Conservation (phyloP, 192 early-diverging fungal genomes). For the Dimargaris verticillata region DNA sequence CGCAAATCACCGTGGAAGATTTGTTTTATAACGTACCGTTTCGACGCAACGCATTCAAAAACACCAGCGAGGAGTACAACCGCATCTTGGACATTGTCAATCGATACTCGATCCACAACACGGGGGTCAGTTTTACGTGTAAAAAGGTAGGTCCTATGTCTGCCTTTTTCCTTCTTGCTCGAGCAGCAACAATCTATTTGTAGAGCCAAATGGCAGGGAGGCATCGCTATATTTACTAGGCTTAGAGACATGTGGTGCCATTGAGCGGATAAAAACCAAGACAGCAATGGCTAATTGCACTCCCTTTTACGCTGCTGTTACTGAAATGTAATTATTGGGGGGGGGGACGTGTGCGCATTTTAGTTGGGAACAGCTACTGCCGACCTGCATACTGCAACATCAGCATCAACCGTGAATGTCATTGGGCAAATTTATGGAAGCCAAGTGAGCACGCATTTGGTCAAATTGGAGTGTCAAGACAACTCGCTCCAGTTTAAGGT, state of each 20-base stretch:
- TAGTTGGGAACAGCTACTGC: slow-evolving; percentile 35
- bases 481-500: slow-evolving; percentile 37
- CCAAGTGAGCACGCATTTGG: slow-evolving; percentile 57
- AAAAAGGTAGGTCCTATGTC: slow-evolving; percentile 44
- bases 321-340: too few species aligned
- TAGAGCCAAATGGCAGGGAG: too few species aligned
- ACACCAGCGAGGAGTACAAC: slow-evolving; percentile 75
- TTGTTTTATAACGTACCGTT: slow-evolving; percentile 88
- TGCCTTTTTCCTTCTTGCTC: too few species aligned
- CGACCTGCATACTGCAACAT: slow-evolving; percentile 57
- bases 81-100: slow-evolving; percentile 77
- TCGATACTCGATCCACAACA: slow-evolving; percentile 87
- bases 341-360: too few species aligned
- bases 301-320: too few species aligned
- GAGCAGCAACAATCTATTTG: too few species aligned
- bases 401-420: slow-evolving; percentile 46
- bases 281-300: too few species aligned
- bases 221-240: too few species aligned
- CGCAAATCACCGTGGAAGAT: slow-evolving; percentile 85
- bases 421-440: slow-evolving; percentile 77
- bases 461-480: slow-evolving; percentile 38
- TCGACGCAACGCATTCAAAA: slow-evolving; percentile 71
- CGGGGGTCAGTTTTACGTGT: slow-evolving; percentile 68
- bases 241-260: too few species aligned
- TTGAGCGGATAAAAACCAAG: too few species aligned